Evolutionary conservation across 169 alveolate genomes (phyloP).

Genomic region (Cryptosporidium sp.): DNA sequence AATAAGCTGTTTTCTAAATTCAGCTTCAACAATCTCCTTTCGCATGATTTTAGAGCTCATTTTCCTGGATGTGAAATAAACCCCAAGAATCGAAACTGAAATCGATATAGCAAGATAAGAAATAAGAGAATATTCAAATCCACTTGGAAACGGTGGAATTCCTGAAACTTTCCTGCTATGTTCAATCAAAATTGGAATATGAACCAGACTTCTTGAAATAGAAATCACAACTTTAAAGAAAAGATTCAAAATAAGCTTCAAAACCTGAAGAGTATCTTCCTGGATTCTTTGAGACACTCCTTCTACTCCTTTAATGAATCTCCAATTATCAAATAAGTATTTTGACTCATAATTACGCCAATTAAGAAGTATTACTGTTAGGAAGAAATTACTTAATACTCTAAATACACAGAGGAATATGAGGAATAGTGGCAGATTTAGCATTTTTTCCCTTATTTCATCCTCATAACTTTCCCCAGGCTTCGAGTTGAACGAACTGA

Average conservation of each 20-base stretch:
- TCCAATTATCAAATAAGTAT: slow-evolving; percentile 23
- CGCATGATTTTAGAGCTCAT: slow-evolving; percentile 19
- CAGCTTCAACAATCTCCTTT: slow-evolving; percentile 44
- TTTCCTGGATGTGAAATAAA: slow-evolving; percentile 15
- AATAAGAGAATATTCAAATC: slow-evolving; percentile 17
- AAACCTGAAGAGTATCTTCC: slow-evolving; percentile 26
- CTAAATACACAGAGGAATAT: slow-evolving; percentile 5
- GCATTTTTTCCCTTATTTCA: slow-evolving; percentile 11
- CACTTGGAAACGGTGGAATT: slow-evolving; percentile 35
- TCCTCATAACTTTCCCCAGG: neutral
- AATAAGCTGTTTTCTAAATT: slow-evolving; percentile 46
- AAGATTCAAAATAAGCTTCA: slow-evolving; percentile 23
- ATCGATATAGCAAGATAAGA: neutral
- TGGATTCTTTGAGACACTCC: slow-evolving; percentile 64
- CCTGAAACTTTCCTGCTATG: slow-evolving; percentile 23
- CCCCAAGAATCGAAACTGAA: slow-evolving; percentile 1
- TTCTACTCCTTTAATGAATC: slow-evolving; percentile 11
- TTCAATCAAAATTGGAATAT: slow-evolving; percentile 37
- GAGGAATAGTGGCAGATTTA: slow-evolving; percentile 18
- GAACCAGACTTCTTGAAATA: slow-evolving; percentile 27
- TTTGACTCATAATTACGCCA: slow-evolving; percentile 40
- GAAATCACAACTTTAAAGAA: slow-evolving; percentile 36
- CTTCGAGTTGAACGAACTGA: slow-evolving; percentile 26
- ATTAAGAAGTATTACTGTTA: neutral
- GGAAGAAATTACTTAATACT: slow-evolving; percentile 8